phyloP scores from a whole-genome alignment of 225 moss, liverwort and hornwort species.

The Physcomitrium patens region DNA sequence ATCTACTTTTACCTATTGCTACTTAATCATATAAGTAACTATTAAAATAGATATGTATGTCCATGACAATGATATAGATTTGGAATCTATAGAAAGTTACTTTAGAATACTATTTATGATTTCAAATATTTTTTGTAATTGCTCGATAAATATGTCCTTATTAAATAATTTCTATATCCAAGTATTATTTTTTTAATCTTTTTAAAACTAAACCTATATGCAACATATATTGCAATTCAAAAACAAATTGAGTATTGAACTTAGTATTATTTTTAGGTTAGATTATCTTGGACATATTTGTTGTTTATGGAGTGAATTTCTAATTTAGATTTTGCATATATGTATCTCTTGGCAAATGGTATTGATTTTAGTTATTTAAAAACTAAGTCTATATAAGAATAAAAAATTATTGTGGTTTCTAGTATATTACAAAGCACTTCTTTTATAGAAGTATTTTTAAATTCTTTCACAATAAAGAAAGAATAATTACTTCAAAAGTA shows the following conservation, averaged over 20 bases:
- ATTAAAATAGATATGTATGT: no score
- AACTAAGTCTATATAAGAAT: constrained; percentile 54
- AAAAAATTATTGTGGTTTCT: constrained; percentile 37
- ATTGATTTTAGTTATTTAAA: constrained; percentile 66
- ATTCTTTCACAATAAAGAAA: constrained; percentile 28
- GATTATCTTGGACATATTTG: background rate
- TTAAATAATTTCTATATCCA: constrained; percentile 38
- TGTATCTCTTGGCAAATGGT: constrained; percentile 47
- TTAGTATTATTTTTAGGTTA: constrained; percentile 5
- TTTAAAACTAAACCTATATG: constrained; percentile 4
- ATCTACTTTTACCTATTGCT: no score
- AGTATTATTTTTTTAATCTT: background rate
- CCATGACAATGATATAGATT: constrained; percentile 83
- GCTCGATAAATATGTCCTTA: constrained; percentile 88
- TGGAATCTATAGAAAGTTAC: constrained; percentile 90
- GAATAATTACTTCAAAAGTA: constrained; percentile 24
- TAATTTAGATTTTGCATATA: constrained; percentile 18
- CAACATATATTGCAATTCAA: constrained; percentile 7
- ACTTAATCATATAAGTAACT: no score
- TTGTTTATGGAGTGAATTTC: background rate
- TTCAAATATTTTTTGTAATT: constrained; percentile 86
- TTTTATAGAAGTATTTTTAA: constrained; percentile 26
- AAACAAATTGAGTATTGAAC: background rate
- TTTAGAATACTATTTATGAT: constrained; percentile 90
- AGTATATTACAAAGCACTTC: constrained; percentile 35